Evolutionary conservation across 768 basidiomycete species (phyloP).

Genomic region (Collybia mongolica): DNA sequence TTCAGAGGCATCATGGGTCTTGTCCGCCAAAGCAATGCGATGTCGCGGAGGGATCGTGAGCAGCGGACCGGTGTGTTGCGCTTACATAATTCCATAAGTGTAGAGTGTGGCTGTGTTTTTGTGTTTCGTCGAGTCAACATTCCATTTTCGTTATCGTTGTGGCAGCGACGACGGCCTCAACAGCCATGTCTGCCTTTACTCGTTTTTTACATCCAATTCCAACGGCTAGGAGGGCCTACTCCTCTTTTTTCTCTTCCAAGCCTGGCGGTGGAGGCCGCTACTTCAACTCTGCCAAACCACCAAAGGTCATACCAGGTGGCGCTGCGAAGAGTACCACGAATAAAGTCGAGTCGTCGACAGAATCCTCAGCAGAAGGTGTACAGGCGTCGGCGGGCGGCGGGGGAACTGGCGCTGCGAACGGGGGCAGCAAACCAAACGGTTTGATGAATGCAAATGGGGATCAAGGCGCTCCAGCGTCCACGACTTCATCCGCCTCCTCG

Average conservation of each 20-base stretch:
- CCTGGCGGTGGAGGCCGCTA: conserved; percentile 67
- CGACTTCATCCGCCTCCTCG: conserved; percentile 4
- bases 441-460: conserved; percentile 10
- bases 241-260: conserved; percentile 79
- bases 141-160: conserved; percentile 7
- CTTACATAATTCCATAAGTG: no score
- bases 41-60: no score
- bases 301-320: conserved; percentile 42
- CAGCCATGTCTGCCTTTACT: conserved; percentile 48
- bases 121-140: no score
- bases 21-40: no score
- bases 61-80: no score
- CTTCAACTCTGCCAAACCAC: conserved; percentile 71
- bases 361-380: conserved; percentile 16
- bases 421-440: background rate
- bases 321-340: conserved; percentile 24
- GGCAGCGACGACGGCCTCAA: conserved; percentile 8
- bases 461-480: conserved; percentile 2
- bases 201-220: conserved; percentile 49
- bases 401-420: background rate
- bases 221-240: conserved; percentile 59
- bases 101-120: no score
- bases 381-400: conserved; percentile 11
- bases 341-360: conserved; percentile 20
- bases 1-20: no score